A percentile compares a stretch with the other conserved stretches of the same genome.
phyloP scores from a whole-genome alignment of 129 eudicot species.

The Escallonia herrerae region DNA sequence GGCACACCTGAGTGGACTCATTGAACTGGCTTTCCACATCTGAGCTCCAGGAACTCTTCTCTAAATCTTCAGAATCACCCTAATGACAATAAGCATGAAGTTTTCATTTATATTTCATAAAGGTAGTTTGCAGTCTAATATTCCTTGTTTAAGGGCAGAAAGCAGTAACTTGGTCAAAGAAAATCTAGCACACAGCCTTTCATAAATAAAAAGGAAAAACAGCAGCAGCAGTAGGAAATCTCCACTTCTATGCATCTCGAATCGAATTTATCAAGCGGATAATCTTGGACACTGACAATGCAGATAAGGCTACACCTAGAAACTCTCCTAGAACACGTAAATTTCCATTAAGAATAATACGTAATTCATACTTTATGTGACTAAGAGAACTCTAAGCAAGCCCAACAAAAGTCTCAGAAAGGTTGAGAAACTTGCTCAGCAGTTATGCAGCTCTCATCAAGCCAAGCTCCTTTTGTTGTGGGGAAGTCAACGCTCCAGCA shows the following conservation, averaged over 20 bases:
- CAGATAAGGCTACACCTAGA: not conserved
- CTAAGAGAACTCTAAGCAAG: not conserved
- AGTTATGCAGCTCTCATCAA: too few species aligned
- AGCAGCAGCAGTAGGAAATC: not conserved
- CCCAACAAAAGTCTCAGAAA: not conserved
- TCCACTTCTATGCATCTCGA: not conserved
- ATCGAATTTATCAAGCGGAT: not conserved
- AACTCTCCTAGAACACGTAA: not conserved
- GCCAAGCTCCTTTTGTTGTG: too few species aligned
- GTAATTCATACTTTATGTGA: not conserved
- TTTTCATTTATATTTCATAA: not conserved
- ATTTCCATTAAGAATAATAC: not conserved
- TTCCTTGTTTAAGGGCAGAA: too few species aligned
- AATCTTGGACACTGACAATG: not conserved
- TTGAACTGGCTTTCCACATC: slow-evolving; percentile 32
- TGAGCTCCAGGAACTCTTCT: slow-evolving; percentile 18
- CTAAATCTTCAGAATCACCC: slow-evolving; percentile 38
- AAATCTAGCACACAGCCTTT: too few species aligned
- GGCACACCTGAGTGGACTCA: slow-evolving; percentile 43
- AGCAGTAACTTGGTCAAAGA: too few species aligned
- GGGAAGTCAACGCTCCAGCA: too few species aligned
- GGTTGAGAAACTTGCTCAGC: too few species aligned
- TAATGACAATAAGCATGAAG: slow-evolving; percentile 11
- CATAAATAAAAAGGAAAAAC: not conserved
- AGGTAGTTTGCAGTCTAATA: not conserved